phyloP scores from a whole-genome alignment of 768 basidiomycete genomes.

The Suillus clintonianus region DNA sequence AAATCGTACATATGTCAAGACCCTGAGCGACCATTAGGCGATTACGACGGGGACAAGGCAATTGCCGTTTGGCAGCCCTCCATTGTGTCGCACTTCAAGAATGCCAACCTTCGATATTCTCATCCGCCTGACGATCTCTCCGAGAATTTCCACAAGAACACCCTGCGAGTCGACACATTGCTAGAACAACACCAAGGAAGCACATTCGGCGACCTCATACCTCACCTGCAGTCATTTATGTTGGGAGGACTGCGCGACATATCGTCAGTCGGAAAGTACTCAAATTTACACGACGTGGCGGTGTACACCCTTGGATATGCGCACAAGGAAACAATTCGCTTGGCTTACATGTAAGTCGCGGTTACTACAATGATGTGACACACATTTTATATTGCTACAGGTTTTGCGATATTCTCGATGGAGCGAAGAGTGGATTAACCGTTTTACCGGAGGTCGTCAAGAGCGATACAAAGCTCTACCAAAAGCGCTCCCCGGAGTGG shows the following conservation, averaged over 20 bases:
- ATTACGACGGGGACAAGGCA: conserved; percentile 71
- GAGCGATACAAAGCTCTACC: conserved; percentile 28
- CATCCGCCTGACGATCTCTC: conserved; percentile 48
- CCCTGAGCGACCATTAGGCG: conserved; percentile 40
- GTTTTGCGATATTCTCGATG: conserved; percentile 59
- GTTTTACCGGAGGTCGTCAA: conserved; percentile 37
- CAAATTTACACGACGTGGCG: conserved; percentile 55
- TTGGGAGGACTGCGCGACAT: conserved; percentile 50
- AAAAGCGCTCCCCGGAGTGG: conserved; percentile 30
- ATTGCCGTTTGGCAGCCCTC: conserved; percentile 58
- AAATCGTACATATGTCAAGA: not conserved
- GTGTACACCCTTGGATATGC: conserved; percentile 55
- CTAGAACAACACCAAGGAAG: not conserved
- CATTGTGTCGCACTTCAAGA: conserved; percentile 56
- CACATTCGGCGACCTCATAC: conserved; percentile 13
- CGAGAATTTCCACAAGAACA: conserved; percentile 34
- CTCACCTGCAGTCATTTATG: conserved; percentile 48
- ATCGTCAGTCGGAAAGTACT: conserved; percentile 55
- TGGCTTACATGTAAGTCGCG: conserved; percentile 54
- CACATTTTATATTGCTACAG: conserved; percentile 22
- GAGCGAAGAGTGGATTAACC: conserved; percentile 57
- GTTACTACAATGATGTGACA: not conserved
- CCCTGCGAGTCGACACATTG: not conserved
- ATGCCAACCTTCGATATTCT: conserved; percentile 51
- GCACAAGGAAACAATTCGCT: conserved; percentile 46